Evolutionary conservation across 139 green algal species (phyloP), one percentile per base, ranked within the genome.

Genomic region (Haematococcus sp.): DNA sequence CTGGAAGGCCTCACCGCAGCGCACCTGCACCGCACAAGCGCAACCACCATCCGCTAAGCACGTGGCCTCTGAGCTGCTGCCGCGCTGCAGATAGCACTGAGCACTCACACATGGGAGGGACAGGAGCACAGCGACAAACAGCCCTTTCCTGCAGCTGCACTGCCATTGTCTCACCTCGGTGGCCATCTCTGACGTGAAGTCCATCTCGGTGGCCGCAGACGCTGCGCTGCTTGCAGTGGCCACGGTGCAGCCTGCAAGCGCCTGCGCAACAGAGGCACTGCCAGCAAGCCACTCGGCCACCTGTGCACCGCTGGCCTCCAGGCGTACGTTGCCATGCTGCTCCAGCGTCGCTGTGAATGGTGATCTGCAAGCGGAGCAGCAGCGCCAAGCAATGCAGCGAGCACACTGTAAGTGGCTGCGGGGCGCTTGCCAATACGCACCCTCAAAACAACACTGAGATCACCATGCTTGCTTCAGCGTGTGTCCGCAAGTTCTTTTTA

Each of bases 201-300:
- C 40, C 64, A 73, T 23, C 23, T 54, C 54, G 19, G 54, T 51
- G 40, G 23, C 22, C 52, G 63, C 25, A 5, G 55, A 13, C 73
- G 34, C 9, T 54, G 23, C 3, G 4, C 58, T 65, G 58, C 58
- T 19, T 15, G 20, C 44, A 2, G 55, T n/a, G 11, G 23, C 46
- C 0, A 49, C 40, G 11, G 7, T 49, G 40, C 40, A 49, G 7
- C 7, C 40, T 19, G 40, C 7, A 7, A 49, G 40, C 11, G 40
- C 40, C 40, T 49, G 40, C 40, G 40, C 40, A 7, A 49, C 40
- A 49, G 59, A 44, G 9, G 30, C 30, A 22, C 66, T 55, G 13
- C 22, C 22, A 11, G 80, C 55, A 44, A 95, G 67, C 90, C 90
- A 95, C 4, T 79, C 74, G 1, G 61, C 79, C n/a, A 91, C 75